phyloP scores from a whole-genome alignment of 169 alveolate species.

The Cryptosporidium sp. region DNA sequence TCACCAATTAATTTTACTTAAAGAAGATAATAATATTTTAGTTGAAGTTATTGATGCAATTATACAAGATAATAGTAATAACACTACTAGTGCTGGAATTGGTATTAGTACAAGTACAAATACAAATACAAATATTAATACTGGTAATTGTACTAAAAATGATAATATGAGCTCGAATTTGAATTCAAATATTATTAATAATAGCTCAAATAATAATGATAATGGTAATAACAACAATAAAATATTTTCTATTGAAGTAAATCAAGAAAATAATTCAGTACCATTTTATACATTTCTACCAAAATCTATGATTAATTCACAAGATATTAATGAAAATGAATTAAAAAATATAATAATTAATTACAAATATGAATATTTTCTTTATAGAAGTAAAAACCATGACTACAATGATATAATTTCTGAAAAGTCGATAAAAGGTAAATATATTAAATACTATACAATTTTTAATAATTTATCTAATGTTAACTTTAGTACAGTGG shows the following conservation, averaged over 20 bases:
- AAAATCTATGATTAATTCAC: neutral
- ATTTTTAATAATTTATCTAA: constrained; percentile 28
- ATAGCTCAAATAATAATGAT: neutral
- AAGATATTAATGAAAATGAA: neutral
- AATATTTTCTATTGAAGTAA: neutral
- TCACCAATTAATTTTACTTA: constrained; percentile 43
- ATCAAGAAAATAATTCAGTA: neutral
- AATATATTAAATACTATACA: constrained; percentile 22
- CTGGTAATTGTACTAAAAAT: neutral
- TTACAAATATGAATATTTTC: constrained; percentile 29
- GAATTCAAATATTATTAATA: constrained; percentile 1
- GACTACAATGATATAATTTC: neutral
- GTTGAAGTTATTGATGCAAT: constrained; percentile 47
- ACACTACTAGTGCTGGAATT: neutral
- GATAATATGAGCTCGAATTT: too few species aligned
- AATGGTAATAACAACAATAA: too few species aligned
- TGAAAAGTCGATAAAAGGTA: neutral
- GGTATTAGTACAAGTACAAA: neutral
- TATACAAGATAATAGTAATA: constrained; percentile 13
- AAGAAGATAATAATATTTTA: constrained; percentile 53
- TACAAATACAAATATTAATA: neutral
- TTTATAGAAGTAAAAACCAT: neutral
- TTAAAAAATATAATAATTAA: neutral
- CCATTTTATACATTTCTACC: neutral
- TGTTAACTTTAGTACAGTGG: constrained; percentile 38